Evolutionary conservation across 352 stramenopile genomes (phyloP), one percentile per base, ranked within the genome.

Genomic region (Pythium vanterpoolii): DNA sequence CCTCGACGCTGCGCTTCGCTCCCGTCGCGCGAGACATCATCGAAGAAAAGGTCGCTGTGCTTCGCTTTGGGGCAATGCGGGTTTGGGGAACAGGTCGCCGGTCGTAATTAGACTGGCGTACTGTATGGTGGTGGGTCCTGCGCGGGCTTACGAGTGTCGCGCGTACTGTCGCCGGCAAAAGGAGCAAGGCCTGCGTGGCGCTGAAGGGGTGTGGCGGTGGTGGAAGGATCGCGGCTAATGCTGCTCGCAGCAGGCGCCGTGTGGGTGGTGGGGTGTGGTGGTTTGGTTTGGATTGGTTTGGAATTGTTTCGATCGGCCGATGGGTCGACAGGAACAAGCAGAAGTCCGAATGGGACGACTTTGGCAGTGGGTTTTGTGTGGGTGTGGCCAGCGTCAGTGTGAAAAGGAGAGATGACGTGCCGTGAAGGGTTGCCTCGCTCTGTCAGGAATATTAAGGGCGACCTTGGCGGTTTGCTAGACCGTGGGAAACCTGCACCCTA

Each of bases 261-360:
- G n/a, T n/a, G n/a, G n/a, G n/a, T n/a, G n/a, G n/a, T n/a, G n/a
- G n/a, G n/a, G n/a, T n/a, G n/a, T n/a, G n/a, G n/a, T n/a, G n/a
- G n/a, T n/a, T n/a, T 39, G 33, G 8, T 39, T 39, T 8, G 7
- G n/a, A 46, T 24, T 28, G 13, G 24, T 21, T 23, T 7, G 3
- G 21, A 31, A 31, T 39, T 73, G 66, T 73, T 71, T 59, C 66
- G 62, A 56, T 73, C 56, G 61, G 55, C 66, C 51, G 56, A 64
- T 64, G 62, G 62, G 40, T 60, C 62, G 48, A 73, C 51, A 73
- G 66, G 66, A 73, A 73, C 66, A 73, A 36, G 58, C 52, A 73
- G 68, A 68, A 60, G 38, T 43, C 24, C 30, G 52, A 73, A 69
- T 69, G 56, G 66, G 56, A 69, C 66, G 60, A 73, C 66, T 43